Base-by-base conservation (phyloP, 176 grass and related monocot genomes). In the Triticum dicoccoides region DNA sequence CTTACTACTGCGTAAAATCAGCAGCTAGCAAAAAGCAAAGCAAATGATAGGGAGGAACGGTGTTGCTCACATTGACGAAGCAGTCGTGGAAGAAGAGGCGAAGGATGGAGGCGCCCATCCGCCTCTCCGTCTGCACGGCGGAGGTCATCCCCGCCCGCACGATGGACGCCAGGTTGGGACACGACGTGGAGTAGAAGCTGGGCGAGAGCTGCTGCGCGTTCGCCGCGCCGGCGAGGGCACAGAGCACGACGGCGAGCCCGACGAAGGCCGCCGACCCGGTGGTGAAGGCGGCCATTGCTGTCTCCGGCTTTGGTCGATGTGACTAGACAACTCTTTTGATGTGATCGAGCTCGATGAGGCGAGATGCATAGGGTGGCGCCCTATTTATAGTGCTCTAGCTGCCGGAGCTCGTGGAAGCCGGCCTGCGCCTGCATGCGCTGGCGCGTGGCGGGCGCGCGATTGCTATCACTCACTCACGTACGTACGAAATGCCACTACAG, bases 1-100 rank as follows among this genome's bases (percentile, higher is more conserved):
- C 25, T 27, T 27, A 27, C 25, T 27, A 27, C 25, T 27, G 25
- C 25, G 25, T 27, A 27, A 27, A 27, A 27, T 27, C 25, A 37
- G 35, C 35, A 37, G 35, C 35, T 37, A 39, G 18, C 8, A 27
- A 11, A 76, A 25, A 63, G 42, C 2, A 80, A 20, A n/a, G 6
- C 9, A 35, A 35, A 35, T 5, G 34, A 34, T 15, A 56, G 38
- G 25, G 35, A 37, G 35, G 35, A 37, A 37, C 35, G 35, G 6
- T 6, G 35, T 37, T 34, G 45, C 85, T 64, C 64, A 93, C 92
- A 61, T 97, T 95, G 73, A 97, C 85, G 87, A 97, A 97, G 85
- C 93, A 93, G 80, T 95, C 95, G 80, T 95, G 93, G 87, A 98
- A 95, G 84, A 88, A 93, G 78, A 93, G 86, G 25, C 92, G 92